Evolutionary conservation across 768 basidiomycete species (phyloP).

Genomic region (Lentinula lateritia): DNA sequence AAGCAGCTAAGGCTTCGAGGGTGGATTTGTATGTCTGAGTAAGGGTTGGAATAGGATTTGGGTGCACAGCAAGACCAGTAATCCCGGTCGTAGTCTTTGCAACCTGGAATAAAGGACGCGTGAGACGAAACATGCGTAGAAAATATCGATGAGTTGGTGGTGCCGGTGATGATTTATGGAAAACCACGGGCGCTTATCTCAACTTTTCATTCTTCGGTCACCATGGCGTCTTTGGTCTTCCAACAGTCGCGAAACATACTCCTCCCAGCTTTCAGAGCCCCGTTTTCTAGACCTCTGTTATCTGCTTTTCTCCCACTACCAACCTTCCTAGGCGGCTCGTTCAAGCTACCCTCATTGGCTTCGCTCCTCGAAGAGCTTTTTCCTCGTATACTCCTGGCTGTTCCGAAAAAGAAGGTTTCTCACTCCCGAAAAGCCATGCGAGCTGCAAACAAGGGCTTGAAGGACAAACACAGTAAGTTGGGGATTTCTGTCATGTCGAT

Average conservation of each 20-base stretch:
- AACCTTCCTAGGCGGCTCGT: constrained; percentile 23
- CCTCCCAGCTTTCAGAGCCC: constrained; percentile 17
- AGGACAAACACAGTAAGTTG: constrained; percentile 82
- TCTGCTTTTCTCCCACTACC: constrained; percentile 29
- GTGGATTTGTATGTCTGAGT: constrained; percentile 72
- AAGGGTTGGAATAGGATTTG: constrained; percentile 78
- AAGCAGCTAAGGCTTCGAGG: constrained; percentile 55
- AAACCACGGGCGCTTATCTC: background rate
- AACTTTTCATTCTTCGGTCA: background rate
- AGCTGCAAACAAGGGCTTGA: constrained; percentile 88
- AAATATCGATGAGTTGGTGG: constrained; percentile 7
- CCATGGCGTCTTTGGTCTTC: constrained; percentile 37
- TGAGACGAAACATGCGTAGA: constrained; percentile 65
- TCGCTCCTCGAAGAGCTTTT: constrained; percentile 51
- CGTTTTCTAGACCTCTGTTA: constrained; percentile 10
- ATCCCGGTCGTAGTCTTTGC: constrained; percentile 83
- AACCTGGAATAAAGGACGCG: constrained; percentile 63
- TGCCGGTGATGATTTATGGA: background rate
- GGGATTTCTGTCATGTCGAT: background rate
- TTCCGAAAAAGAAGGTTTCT: constrained; percentile 90
- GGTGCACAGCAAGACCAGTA: constrained; percentile 78
- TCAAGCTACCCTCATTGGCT: constrained; percentile 17
- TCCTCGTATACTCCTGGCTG: constrained; percentile 84
- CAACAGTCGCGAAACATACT: constrained; percentile 20
- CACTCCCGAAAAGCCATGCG: constrained; percentile 96